phyloP scores from a whole-genome alignment of 768 basidiomycete genomes.

The Scleroderma citrinum region DNA sequence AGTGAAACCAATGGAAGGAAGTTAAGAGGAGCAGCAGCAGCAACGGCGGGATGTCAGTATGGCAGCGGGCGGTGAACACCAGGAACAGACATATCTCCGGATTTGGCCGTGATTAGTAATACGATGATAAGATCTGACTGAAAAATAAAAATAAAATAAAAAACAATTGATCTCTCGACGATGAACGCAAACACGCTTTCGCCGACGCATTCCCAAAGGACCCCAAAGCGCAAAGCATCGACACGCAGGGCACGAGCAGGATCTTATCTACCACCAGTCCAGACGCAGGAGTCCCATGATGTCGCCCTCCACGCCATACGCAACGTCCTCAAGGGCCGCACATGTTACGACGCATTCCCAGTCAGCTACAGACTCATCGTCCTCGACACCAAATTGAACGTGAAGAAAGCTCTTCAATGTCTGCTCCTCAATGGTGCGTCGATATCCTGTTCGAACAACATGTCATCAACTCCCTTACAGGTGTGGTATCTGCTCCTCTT shows the following conservation, averaged over 20 bases:
- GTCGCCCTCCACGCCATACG: constrained; percentile 67
- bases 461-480: constrained; percentile 36
- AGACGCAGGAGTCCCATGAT: constrained; percentile 59
- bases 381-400: constrained; percentile 91
- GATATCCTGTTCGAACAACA: constrained; percentile 2
- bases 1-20: neutral
- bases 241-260: constrained; percentile 47
- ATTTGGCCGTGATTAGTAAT: too few species aligned
- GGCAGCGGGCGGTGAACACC: too few species aligned
- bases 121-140: neutral
- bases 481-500: constrained; percentile 94
- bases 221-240: constrained; percentile 49
- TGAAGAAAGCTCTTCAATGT: constrained; percentile 91
- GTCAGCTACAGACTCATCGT: constrained; percentile 96
- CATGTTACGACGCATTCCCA: constrained; percentile 94
- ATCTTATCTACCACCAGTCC: constrained; percentile 52
- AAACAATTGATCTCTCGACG: constrained; percentile 7
- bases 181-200: constrained; percentile 48
- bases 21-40: neutral
- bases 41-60: neutral
- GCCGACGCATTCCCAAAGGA: constrained; percentile 44
- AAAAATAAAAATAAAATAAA: neutral
- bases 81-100: neutral
- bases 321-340: constrained; percentile 75
- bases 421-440: constrained; percentile 68